Evolutionary conservation across 2,329 filamentous ascomycete genomes (phyloP).

Genomic region (Graphilbum sp.): DNA sequence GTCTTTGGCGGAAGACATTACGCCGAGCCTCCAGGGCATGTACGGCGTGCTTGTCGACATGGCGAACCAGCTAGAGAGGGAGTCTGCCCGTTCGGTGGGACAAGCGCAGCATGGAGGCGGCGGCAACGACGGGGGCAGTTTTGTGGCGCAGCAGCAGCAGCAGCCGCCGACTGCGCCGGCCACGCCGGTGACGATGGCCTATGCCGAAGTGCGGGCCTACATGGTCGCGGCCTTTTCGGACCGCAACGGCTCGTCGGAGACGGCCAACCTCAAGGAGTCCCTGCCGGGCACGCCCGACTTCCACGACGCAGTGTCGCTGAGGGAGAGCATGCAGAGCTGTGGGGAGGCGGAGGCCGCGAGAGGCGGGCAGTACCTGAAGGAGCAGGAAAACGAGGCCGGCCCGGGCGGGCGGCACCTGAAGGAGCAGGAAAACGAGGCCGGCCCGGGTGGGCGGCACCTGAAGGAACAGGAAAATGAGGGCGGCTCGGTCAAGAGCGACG

Average conservation of each 20-base stretch:
- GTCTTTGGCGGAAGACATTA: background rate
- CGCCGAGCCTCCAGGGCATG: constrained; percentile 6
- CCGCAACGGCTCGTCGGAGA: background rate
- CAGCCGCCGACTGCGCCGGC: constrained; percentile 2
- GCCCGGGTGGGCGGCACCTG: too few species aligned
- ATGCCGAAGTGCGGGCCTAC: constrained; percentile 7
- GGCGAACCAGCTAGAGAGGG: background rate
- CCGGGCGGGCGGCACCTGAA: too few species aligned
- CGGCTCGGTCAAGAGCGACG: constrained; percentile 9
- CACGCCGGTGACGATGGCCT: constrained; percentile 7
- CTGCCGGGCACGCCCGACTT: background rate
- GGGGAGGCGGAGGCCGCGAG: too few species aligned
- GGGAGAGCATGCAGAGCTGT: background rate
- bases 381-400: too few species aligned
- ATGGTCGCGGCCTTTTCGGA: constrained; percentile 2
- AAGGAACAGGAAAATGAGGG: constrained; percentile 1
- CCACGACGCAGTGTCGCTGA: background rate
- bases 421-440: too few species aligned
- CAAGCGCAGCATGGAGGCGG: background rate
- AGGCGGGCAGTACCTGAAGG: too few species aligned
- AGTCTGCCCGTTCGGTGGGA: background rate
- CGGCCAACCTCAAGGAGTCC: background rate
- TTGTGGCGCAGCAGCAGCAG: too few species aligned
- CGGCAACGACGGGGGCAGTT: background rate
- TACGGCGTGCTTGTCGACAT: constrained; percentile 5